Conservation (phyloP, 768 basidiomycete genomes). For the Dictyophora rubrovolvata region DNA sequence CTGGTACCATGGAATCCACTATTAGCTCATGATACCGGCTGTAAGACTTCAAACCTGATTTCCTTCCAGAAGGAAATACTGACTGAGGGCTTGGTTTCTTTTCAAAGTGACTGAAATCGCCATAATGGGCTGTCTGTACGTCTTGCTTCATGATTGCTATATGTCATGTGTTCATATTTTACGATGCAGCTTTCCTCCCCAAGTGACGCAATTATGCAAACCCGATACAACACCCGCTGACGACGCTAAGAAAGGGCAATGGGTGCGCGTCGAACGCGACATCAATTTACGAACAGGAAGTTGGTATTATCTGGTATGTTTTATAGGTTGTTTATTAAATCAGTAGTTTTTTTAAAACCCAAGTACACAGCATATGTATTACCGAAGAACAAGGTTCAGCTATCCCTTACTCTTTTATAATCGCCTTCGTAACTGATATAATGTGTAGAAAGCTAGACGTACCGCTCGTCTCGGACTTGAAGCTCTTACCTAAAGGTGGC, state of each 20-base stretch:
- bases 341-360: slow-evolving; percentile 4
- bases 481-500: slow-evolving; percentile 48
- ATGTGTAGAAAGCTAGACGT: not conserved
- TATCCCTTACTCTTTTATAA: not conserved
- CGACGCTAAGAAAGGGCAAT: slow-evolving; percentile 72
- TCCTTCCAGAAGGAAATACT: not conserved
- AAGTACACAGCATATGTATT: slow-evolving; percentile 52
- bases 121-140: slow-evolving; percentile 48
- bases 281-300: slow-evolving; percentile 53
- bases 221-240: slow-evolving; percentile 61
- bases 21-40: slow-evolving; percentile 64
- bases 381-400: slow-evolving; percentile 53
- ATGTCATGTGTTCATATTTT: slow-evolving; percentile 8
- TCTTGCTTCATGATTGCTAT: not conserved
- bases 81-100: not conserved
- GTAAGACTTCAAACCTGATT: slow-evolving; percentile 32
- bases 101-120: slow-evolving; percentile 38
- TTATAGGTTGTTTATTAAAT: slow-evolving; percentile 1
- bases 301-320: slow-evolving; percentile 46
- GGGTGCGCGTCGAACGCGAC: slow-evolving; percentile 82
- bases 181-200: slow-evolving; percentile 36
- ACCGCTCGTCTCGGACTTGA: slow-evolving; percentile 40
- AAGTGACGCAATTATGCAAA: slow-evolving; percentile 48
- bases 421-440: not conserved
- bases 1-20: slow-evolving; percentile 73